Evolutionary conservation across 352 stramenopile genomes (phyloP).

Genomic region (Phytophthora sp.): DNA sequence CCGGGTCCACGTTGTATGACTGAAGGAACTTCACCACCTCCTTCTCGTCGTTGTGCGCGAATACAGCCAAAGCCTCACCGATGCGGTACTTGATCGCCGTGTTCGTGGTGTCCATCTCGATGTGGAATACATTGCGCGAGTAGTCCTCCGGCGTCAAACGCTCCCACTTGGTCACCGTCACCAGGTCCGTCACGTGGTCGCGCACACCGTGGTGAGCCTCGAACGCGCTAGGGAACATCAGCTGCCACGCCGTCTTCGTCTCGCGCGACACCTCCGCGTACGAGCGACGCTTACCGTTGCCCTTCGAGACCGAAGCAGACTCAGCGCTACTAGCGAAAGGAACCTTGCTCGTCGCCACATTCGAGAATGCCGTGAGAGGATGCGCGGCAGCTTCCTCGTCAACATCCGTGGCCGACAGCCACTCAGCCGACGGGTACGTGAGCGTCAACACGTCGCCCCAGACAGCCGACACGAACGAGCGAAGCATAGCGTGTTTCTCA

Average conservation of each 20-base stretch:
- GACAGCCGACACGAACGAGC: constrained; percentile 61
- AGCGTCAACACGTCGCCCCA: constrained; percentile 65
- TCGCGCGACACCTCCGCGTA: constrained; percentile 49
- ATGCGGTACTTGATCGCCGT: constrained; percentile 86
- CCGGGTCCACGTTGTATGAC: constrained; percentile 67
- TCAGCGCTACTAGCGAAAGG: constrained; percentile 20
- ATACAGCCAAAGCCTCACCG: constrained; percentile 84
- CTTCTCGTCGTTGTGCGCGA: constrained; percentile 83
- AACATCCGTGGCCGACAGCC: constrained; percentile 36
- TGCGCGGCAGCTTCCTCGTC: constrained; percentile 13
- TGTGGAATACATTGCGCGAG: constrained; percentile 86
- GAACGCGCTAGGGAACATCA: constrained; percentile 71
- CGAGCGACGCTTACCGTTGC: constrained; percentile 47
- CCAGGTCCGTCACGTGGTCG: constrained; percentile 74
- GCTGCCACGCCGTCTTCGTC: constrained; percentile 69
- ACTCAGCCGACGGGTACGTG: constrained; percentile 54
- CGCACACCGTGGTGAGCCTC: constrained; percentile 55
- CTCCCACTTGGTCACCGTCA: constrained; percentile 80
- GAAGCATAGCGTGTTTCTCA: constrained; percentile 52
- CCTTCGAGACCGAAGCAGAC: constrained; percentile 20
- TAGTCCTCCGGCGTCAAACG: constrained; percentile 83
- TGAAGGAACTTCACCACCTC: constrained; percentile 76
- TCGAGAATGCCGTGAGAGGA: constrained; percentile 33
- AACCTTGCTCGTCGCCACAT: constrained; percentile 63
- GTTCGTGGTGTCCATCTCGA: constrained; percentile 87